Evolutionary conservation across 2,329 filamentous ascomycete genomes (phyloP), one percentile per base, ranked within the genome.

Genomic region (Ilyonectria mors-panacis): DNA sequence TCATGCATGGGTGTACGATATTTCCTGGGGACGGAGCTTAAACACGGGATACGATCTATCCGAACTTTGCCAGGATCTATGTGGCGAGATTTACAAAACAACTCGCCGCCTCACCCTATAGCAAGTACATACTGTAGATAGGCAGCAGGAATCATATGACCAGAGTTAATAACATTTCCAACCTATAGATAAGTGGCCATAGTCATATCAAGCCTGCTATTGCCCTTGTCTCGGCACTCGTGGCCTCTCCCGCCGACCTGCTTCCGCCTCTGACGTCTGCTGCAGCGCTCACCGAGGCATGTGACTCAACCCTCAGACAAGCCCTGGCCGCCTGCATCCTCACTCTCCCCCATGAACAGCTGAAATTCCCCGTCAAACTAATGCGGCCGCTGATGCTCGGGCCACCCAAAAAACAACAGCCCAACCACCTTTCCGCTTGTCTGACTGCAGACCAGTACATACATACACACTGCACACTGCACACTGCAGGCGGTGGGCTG

Each of bases 311-410:
- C 55, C 15, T 50, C 3, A 23, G 23, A 23, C 15, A 15, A 28
- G 37, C 37, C 37, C 37, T 15, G 39, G 39, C 39, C 39, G 26
- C 17, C 15, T n/a, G 51, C 63, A 50, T 47, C 54, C 50, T 45
- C 53, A 6, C 6, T 60, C 47, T 66, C 58, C 60, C 54, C 72
- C 73, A 75, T 76, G 73, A 67, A 68, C 67, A 75, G 73, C 73
- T 75, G 73, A 75, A 73, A 47, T 66, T 57, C 59, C 64, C 71
- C 67, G 45, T 42, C 60, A 63, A 61, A 57, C 71, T 67, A 75
- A 68, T 73, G 70, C 70, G 59, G 53, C 58, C 59, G 65, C 63
- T 60, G 65, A 71, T 68, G 64, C 68, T 53, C 30, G 39, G 39
- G 3, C n/a, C 39, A 26, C 15, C 15, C 6, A n/a, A 17, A 8